phyloP scores from a whole-genome alignment of 768 basidiomycete genomes.

The Boletales sp. region DNA sequence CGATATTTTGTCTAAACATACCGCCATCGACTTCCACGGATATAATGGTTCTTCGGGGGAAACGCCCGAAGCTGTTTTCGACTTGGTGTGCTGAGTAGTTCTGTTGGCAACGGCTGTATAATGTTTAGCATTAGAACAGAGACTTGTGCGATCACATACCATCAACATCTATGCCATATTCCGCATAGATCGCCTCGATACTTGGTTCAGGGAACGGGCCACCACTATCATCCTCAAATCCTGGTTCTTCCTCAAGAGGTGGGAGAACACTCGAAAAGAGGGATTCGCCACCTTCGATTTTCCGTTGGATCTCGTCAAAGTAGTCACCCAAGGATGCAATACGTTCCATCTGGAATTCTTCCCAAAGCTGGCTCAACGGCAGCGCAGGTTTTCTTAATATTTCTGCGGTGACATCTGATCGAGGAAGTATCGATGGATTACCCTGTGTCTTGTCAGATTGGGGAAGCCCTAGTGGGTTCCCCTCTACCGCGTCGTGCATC shows the following conservation, averaged over 20 bases:
- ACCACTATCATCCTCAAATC: background rate
- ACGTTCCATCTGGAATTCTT: conserved; percentile 5
- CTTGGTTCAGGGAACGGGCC: background rate
- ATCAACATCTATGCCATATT: conserved; percentile 3
- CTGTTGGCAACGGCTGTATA: background rate
- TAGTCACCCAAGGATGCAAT: background rate
- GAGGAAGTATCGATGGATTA: too few relatives aligned
- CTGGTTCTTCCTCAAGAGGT: conserved; percentile 7
- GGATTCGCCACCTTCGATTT: background rate
- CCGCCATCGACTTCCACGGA: conserved; percentile 2
- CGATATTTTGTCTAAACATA: background rate
- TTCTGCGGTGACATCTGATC: background rate
- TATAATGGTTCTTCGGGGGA: conserved; percentile 2
- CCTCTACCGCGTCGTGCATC: background rate
- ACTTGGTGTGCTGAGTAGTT: background rate
- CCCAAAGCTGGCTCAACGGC: conserved; percentile 5
- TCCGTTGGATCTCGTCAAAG: conserved; percentile 9
- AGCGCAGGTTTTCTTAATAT: too few relatives aligned
- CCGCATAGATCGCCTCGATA: background rate
- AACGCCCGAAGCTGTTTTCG: background rate
- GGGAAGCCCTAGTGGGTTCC: too few relatives aligned
- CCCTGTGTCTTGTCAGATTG: too few relatives aligned
- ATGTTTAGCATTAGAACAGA: background rate
- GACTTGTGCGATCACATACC: background rate
- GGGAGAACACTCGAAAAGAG: conserved; percentile 1